Base-by-base conservation (phyloP, 2,329 filamentous ascomycete genomes). In the Ceratocystis destructans region DNA sequence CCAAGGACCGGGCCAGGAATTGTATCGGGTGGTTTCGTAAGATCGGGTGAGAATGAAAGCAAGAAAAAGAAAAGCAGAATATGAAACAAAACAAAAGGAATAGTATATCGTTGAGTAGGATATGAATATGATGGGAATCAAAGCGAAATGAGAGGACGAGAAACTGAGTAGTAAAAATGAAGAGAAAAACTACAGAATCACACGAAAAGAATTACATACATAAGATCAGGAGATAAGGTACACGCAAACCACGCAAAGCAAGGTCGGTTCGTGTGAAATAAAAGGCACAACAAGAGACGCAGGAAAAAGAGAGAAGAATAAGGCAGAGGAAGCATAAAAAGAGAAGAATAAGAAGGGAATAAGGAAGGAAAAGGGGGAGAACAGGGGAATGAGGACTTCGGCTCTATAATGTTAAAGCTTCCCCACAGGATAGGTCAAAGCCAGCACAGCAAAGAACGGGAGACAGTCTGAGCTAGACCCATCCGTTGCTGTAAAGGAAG, bases 91-190 rank as follows among this genome's bases (percentile, higher is more conserved):
- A 20, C n/a, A 10, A 66, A 53, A 31, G 50, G 31, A 62, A 33
- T 22, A 41, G 15, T 41, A 41, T 12, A 41, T 12, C 37, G 31
- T 55, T 20, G 33, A 59, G n/a, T 22, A 25, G 57, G 53, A 66
- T 37, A 37, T 59, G 28, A 59, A 37, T 31, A 20, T 37, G 10
- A 28, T 20, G 22, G 25, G 53, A 22, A 41, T 41, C 22, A 22
- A 50, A 50, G 28, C 33, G 28, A 59, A 59, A 59, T 59, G 64
- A 66, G 45, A 45, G 61, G 59, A 66, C 59, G 46, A 63, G 33
- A 63, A 22, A 44, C 33, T 28, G 48, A 53, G 48, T 5, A 28
- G 48, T 25, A 20, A 17, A 28, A 37, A 15, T n/a, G 17, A 64
- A 33, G 20, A 46, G 33, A 61, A 20, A 25, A 33, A 63, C 28